A percentile compares a stretch with the other conserved stretches of the same genome.
Conservation (phyloP, 1,139 yeast species). For the Dujonia santamariae region DNA sequence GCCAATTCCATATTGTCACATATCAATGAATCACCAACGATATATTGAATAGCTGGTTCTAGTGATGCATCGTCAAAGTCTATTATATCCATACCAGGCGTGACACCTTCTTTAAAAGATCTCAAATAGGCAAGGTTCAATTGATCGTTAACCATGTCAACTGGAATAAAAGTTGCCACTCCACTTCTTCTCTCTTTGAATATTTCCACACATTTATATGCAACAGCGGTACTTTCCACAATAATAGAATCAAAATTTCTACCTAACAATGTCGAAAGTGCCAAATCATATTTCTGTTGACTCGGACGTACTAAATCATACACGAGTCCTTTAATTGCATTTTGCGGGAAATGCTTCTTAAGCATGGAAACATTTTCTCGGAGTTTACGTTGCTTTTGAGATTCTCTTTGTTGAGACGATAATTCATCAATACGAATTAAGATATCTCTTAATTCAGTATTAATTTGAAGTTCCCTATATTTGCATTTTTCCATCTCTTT, state of each 20-base stretch:
- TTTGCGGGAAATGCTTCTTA: constrained; percentile 62
- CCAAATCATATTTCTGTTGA: constrained; percentile 69
- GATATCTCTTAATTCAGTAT: constrained; percentile 62
- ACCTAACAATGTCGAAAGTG: constrained; percentile 80
- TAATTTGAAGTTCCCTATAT: constrained; percentile 52
- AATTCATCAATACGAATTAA: constrained; percentile 65
- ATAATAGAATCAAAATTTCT: constrained; percentile 76
- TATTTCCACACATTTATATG: constrained; percentile 78
- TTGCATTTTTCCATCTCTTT: constrained; percentile 44
- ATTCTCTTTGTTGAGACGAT: constrained; percentile 73
- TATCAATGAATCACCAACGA: constrained; percentile 78
- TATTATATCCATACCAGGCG: constrained; percentile 71
- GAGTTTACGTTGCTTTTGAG: constrained; percentile 62
- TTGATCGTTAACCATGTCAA: constrained; percentile 68
- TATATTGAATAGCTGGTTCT: constrained; percentile 78
- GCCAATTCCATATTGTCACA: constrained; percentile 73
- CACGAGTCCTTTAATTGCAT: constrained; percentile 67
- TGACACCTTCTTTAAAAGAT: constrained; percentile 51
- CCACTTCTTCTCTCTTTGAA: constrained; percentile 87
- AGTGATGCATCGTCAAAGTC: constrained; percentile 60
- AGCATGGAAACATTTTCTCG: constrained; percentile 71
- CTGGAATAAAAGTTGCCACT: constrained; percentile 81
- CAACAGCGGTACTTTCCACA: constrained; percentile 74
- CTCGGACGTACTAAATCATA: constrained; percentile 79
- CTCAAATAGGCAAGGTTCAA: constrained; percentile 58